Evolutionary conservation across 192 early-diverging fungal genomes (phyloP), one percentile per base, ranked within the genome.

Genomic region (Gamsiella multidivaricata): DNA sequence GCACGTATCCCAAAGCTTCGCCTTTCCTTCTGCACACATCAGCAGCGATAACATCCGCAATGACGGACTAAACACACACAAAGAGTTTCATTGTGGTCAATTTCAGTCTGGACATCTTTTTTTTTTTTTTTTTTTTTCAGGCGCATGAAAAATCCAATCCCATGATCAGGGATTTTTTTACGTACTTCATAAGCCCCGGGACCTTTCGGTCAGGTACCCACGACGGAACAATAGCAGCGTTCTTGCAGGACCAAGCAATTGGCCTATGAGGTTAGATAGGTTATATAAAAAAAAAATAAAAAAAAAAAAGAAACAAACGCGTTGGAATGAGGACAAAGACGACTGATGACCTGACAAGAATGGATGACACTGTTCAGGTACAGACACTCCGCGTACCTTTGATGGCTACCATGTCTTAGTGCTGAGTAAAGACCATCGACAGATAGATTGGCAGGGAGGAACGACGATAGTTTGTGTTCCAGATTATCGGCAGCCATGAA

Each of bases 181-280:
- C 60, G 28, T 76, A 64, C 74, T 78, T 78, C 74, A 78, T 78
- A 22, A 78, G 55, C 14, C 74, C 65, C 0, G 74, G 65, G 7
- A 56, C 65, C 29, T 69, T 78, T 25, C 46, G 68, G 34, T 78
- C 74, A 25, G 74, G 74, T 33, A 78, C 65, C 74, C 74, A 78
- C 10, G 74, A 78, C 3, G 74, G 74, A 1, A 64, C 54, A 33
- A 69, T 54, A 12, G 65, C 74, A n/a, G 69, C 55, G 43, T 78
- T 78, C 60, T 78, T 78, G 47, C 54, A 58, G 7, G 74, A 78
- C 74, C 74, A 78, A 28, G 74, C 74, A 15, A 78, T 61, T 11
- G 74, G 74, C 12, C 74, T 78, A 59, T 26, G 18, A 10, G 9
- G 52, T 39, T 37, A 65, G n/a, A 65, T 17, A 39, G 15, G 60